A percentile compares a stretch with the other conserved stretches of the same genome.
Conservation (phyloP, 208 protist species). For the Novymonas esmeraldas region DNA sequence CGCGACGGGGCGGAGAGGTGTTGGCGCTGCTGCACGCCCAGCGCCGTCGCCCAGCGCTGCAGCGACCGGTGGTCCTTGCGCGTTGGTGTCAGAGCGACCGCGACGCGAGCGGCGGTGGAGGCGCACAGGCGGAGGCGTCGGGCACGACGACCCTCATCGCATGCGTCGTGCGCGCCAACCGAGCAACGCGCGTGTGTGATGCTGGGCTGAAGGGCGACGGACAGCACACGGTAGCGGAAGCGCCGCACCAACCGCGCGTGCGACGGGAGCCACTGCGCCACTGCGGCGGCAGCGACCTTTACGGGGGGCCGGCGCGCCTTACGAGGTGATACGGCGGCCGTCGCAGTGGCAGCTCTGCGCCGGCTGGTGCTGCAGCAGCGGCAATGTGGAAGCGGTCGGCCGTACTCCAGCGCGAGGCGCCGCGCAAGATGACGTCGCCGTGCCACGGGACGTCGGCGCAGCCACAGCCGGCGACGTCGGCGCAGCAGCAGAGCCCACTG, state of each 20-base stretch:
- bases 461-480: conserved; percentile 46
- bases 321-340: neutral
- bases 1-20: neutral
- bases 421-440: conserved; percentile 18
- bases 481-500: conserved; percentile 52
- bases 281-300: neutral
- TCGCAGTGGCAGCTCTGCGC: neutral
- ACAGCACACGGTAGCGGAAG: conserved; percentile 38
- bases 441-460: conserved; percentile 35
- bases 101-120: neutral
- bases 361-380: conserved; percentile 21
- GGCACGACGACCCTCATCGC: neutral
- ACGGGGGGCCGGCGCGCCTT: neutral
- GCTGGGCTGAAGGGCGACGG: conserved; percentile 14
- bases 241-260: conserved; percentile 45
- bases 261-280: conserved; percentile 60
- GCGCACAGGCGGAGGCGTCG: neutral
- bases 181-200: conserved; percentile 4
- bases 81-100: conserved; percentile 9
- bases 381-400: conserved; percentile 30
- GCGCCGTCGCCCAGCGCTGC: conserved; percentile 57
- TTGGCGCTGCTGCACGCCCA: conserved; percentile 6
- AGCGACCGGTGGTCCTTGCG: conserved; percentile 69
- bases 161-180: too few species aligned
- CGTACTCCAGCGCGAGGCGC: conserved; percentile 22